phyloP scores from a whole-genome alignment of 306 rosid species.

The Abrus precatorius region DNA sequence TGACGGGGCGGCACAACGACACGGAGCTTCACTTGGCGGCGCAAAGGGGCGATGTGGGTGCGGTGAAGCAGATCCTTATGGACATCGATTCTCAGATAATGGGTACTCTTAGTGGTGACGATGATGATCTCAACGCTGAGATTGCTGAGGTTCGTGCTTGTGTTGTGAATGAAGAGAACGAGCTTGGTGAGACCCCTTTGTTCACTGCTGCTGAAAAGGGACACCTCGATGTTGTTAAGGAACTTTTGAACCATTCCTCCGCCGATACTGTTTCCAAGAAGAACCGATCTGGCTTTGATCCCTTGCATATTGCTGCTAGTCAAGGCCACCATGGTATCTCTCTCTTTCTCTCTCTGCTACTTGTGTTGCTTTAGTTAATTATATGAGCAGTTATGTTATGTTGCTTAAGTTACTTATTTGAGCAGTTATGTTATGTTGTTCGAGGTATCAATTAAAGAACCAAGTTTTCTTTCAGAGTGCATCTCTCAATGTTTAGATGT shows the following conservation, averaged over 20 bases:
- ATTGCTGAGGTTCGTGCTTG: conserved; percentile 91
- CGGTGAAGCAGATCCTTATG: conserved; percentile 81
- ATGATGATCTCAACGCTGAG: conserved; percentile 65
- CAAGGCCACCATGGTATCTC: conserved; percentile 84
- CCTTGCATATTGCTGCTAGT: conserved; percentile 92
- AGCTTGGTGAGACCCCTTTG: conserved; percentile 86
- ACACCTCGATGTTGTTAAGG: conserved; percentile 85
- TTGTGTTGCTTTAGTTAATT: neutral
- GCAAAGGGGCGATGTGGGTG: conserved; percentile 90
- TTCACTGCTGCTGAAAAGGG: conserved; percentile 93
- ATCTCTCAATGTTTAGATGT: no score
- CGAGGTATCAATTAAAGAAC: neutral
- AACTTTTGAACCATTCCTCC: conserved; percentile 76
- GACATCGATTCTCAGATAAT: conserved; percentile 83
- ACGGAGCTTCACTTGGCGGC: conserved; percentile 98
- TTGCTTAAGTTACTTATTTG: neutral
- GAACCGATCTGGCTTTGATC: conserved; percentile 77
- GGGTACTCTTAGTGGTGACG: conserved; percentile 65
- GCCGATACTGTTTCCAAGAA: conserved; percentile 68
- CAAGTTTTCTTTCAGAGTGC: no score
- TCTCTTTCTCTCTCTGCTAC: neutral
- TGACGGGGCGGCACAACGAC: conserved; percentile 96
- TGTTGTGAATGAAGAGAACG: conserved; percentile 89
- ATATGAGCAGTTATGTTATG: neutral
- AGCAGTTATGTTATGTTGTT: neutral